These are phyloP conservation scores for Yamagishiella unicocca DNA, from an alignment of 139 green algal species.

Conservation along the genomic window DNA sequence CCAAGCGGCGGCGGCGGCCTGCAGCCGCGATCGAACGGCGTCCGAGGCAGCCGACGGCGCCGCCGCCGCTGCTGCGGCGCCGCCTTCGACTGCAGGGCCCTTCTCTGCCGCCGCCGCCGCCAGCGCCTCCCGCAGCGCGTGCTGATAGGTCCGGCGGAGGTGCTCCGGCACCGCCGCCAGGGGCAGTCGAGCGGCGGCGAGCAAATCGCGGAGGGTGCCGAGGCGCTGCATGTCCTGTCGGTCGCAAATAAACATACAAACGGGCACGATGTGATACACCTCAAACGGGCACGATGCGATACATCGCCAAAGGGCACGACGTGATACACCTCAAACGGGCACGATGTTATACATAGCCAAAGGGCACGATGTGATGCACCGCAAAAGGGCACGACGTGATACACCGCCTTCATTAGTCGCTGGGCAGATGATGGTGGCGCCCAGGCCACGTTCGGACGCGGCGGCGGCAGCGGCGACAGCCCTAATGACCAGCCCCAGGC, in stretches of 20 bases:
- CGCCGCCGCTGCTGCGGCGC: background rate
- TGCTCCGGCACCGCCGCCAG: slow-evolving; percentile 20
- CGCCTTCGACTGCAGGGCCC: background rate
- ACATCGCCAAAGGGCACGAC: no score
- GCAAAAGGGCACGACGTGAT: no score
- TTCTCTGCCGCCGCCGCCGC: background rate
- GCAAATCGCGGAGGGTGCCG: background rate
- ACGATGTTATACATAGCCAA: no score
- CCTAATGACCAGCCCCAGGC: background rate
- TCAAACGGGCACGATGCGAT: no score
- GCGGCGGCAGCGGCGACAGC: no score
- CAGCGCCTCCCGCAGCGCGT: background rate
- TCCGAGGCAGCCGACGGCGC: background rate
- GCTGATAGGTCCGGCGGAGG: slow-evolving; percentile 17
- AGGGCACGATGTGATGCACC: no score
- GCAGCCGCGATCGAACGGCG: background rate
- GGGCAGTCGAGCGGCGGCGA: slow-evolving; percentile 33
- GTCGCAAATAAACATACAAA: no score
- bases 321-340: no score
- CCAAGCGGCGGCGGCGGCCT: slow-evolving; percentile 5
- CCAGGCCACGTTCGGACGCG: no score
- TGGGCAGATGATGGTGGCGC: no score
- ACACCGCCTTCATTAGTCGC: no score
- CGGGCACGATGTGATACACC: no score
- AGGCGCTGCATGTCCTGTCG: slow-evolving; percentile 11